Conservation (phyloP, 257 asterid genomes). For the Ocimum tenuiflorum region DNA sequence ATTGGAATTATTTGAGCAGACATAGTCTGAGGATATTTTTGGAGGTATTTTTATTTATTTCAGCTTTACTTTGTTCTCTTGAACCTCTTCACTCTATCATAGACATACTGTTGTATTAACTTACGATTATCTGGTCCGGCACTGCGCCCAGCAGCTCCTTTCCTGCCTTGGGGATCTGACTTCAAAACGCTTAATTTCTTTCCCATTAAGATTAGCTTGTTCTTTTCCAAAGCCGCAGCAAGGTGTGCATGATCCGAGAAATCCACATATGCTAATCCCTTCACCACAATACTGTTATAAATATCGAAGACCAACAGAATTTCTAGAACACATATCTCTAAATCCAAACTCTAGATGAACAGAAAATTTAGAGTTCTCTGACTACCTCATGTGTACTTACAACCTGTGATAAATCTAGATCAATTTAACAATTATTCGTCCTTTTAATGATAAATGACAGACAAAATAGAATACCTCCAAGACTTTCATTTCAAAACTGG, state of each 20-base stretch:
- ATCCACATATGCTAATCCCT: slow-evolving; percentile 96
- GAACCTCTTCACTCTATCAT: too few species aligned
- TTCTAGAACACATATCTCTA: neutral
- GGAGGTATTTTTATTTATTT: too few species aligned
- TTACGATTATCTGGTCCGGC: slow-evolving; percentile 37
- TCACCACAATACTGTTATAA: slow-evolving; percentile 22
- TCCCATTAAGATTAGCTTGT: slow-evolving; percentile 52
- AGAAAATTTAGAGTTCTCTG: neutral
- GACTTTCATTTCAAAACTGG: neutral
- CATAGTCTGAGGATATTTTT: too few species aligned
- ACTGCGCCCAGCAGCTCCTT: slow-evolving; percentile 31
- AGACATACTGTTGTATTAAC: slow-evolving; percentile 14
- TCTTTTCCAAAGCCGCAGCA: slow-evolving; percentile 65
- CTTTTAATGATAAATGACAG: neutral
- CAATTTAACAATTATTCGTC: neutral
- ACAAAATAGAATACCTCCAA: neutral
- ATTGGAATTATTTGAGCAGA: too few species aligned
- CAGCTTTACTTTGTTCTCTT: too few species aligned
- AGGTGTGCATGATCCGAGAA: slow-evolving; percentile 80
- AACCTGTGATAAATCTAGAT: neutral
- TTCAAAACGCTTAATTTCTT: slow-evolving; percentile 60
- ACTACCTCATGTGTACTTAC: neutral
- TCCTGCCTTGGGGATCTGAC: slow-evolving; percentile 69
- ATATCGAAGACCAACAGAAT: slow-evolving; percentile 6
- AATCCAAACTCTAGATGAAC: neutral